phyloP scores from a whole-genome alignment of 163 green algal species.

The Chlamydomonas reinhardtii region DNA sequence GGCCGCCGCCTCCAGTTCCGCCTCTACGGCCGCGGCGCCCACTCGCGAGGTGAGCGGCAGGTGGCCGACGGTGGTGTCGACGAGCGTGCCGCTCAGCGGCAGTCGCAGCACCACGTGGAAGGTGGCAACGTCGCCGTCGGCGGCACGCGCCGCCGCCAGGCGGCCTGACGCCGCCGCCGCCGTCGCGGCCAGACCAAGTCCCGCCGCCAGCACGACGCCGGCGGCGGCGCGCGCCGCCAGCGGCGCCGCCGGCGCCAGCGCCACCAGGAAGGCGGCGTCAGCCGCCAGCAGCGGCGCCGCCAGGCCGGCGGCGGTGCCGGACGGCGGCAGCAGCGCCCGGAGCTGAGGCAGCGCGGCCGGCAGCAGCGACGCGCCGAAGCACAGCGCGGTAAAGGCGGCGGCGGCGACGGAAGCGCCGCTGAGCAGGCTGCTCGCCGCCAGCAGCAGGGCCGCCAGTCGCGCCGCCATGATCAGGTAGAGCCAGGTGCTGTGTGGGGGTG shows the following conservation, averaged over 20 bases:
- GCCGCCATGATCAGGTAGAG: constrained; percentile 8
- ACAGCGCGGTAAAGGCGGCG: neutral
- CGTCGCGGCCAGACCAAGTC: neutral
- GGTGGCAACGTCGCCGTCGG: constrained; percentile 26
- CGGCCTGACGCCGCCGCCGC: neutral
- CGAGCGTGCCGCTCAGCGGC: constrained; percentile 22
- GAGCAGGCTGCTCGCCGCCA: neutral
- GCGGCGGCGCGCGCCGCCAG: constrained; percentile 9
- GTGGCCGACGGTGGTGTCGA: constrained; percentile 33
- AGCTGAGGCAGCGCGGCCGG: constrained; percentile 7
- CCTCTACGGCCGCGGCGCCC: too few relatives aligned
- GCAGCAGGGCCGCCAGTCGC: constrained; percentile 6
- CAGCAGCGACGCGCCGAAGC: constrained; percentile 6
- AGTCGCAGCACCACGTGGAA: constrained; percentile 39
- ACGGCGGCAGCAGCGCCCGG: neutral
- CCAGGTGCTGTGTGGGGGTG: constrained; percentile 33
- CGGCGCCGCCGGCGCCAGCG: constrained; percentile 20
- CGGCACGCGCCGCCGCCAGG: neutral
- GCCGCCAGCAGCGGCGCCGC: neutral
- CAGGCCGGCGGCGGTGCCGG: neutral
- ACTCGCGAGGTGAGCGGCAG: neutral
- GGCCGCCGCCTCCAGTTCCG: neutral
- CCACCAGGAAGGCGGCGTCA: constrained; percentile 21
- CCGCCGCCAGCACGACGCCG: constrained; percentile 5
- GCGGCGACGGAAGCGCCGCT: neutral